A percentile compares a stretch with the other conserved stretches of the same genome.
Conservation (phyloP, 202 grass and related monocot species). For the Saccharum hybrid region DNA sequence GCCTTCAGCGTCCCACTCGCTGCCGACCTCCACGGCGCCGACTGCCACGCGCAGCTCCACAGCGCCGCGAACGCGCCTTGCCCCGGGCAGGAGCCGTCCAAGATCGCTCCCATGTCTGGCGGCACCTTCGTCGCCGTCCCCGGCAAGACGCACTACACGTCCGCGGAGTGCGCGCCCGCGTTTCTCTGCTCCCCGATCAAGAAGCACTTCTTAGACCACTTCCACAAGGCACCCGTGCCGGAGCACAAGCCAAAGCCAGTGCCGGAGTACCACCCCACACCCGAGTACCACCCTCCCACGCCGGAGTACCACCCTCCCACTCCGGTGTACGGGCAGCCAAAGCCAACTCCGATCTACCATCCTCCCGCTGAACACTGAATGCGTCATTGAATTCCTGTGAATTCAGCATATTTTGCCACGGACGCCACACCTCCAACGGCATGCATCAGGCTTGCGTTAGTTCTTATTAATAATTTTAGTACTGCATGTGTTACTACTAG, state of each 20-base stretch:
- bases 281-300: not conserved
- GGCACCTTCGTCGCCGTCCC: conserved; percentile 42
- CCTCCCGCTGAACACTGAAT: conserved; percentile 9
- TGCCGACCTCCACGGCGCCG: conserved; percentile 24
- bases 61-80: conserved; percentile 32
- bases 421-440: not conserved
- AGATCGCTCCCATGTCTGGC: conserved; percentile 5
- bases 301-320: conserved; percentile 26
- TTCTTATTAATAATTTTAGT: not conserved
- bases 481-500: not conserved
- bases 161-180: conserved; percentile 51
- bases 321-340: conserved; percentile 15
- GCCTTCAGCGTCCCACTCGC: conserved; percentile 51
- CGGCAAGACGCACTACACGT: conserved; percentile 32
- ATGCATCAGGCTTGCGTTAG: not conserved
- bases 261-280: not conserved
- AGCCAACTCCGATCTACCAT: conserved; percentile 32
- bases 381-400: not conserved
- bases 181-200: conserved; percentile 49
- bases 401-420: not conserved
- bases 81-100: conserved; percentile 56
- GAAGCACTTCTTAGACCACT: conserved; percentile 47
- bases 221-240: conserved; percentile 11
- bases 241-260: conserved; percentile 15
- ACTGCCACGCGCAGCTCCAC: conserved; percentile 58